Evolutionary conservation across 352 stramenopile genomes (phyloP), one percentile per base, ranked within the genome.

Genomic region (Phytopythium aichiense): DNA sequence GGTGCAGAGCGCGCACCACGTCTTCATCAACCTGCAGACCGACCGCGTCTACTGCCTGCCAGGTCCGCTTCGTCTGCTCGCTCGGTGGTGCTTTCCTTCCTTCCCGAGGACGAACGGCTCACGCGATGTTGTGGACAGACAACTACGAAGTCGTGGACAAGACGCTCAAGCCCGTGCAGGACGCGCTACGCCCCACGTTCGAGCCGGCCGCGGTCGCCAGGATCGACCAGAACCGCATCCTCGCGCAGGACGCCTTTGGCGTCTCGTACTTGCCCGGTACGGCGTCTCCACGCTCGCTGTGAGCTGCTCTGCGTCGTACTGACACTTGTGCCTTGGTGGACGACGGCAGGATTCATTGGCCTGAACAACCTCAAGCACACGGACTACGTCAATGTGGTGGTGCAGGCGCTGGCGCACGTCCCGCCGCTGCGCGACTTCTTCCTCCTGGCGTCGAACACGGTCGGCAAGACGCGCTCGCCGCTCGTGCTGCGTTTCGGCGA

Each of bases 81-180:
- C 3, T 49, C 13, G 6, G 1, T 25, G 42, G 5, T 7, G 28
- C 28, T 7, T 31, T 31, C 28, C 28, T 31, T 31, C 28, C 28
- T 7, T 31, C 2, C 7, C 28, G 28, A 31, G 28, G 28, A 31
- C 28, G 28, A 5, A 31, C 28, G 20, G 11, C 46, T 52, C 5
- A 52, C 48, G 11, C 23, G 28, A 31, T 2, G 22, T 23, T 20
- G 23, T 20, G 22, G 0, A 31, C 54, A 30, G 98, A 99, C 68
- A 97, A 98, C 65, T 99, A 99, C 74, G 95, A 99, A 71, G 98
- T 99, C 50, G 68, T 96, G 2, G 97, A 99, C 74, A 83, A 89
- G 49, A 98, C 92, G 31, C 79, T 99, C 40, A 76, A 91, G 49
- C 93, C 98, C 62, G 98, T 99, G 74, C 91, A 95, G 66, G 71